A percentile compares a stretch with the other conserved stretches of the same genome.
Evolutionary conservation across 116 monocot genomes (phyloP).

Genomic region (Iris pallida): DNA sequence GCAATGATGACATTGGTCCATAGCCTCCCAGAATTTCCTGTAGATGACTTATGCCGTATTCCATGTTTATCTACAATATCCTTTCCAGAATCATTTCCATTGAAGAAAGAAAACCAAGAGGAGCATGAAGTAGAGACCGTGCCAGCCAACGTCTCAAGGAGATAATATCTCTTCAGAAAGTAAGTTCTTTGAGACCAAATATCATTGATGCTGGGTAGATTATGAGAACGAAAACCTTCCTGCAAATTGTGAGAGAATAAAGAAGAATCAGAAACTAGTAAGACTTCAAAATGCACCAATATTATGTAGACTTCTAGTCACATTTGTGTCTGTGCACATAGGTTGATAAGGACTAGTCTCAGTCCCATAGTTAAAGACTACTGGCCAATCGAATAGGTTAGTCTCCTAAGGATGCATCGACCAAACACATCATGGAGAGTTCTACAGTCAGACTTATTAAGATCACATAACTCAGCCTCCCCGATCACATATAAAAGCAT

Average conservation of each 20-base stretch:
- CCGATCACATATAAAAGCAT: too few relatives aligned
- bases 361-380: background rate
- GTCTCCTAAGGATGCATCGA: background rate
- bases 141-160: slow-evolving; percentile 18
- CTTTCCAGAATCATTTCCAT: slow-evolving; percentile 18
- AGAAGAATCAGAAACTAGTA: background rate
- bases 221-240: slow-evolving; percentile 12
- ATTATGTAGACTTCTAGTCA: background rate
- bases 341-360: background rate
- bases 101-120: slow-evolving; percentile 29
- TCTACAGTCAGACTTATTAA: too few relatives aligned
- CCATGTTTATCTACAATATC: slow-evolving; percentile 8
- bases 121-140: slow-evolving; percentile 20
- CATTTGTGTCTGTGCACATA: too few relatives aligned
- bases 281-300: background rate
- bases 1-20: slow-evolving; percentile 49
- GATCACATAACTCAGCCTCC: too few relatives aligned
- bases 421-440: background rate
- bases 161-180: slow-evolving; percentile 7
- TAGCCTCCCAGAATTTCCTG: slow-evolving; percentile 18
- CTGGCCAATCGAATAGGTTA: background rate
- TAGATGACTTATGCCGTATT: slow-evolving; percentile 12
- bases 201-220: slow-evolving; percentile 9
- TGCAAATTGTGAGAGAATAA: background rate
- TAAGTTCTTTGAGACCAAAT: slow-evolving; percentile 9